phyloP scores from a whole-genome alignment of 2,329 filamentous ascomycete species.

The Apiospora koreana region DNA sequence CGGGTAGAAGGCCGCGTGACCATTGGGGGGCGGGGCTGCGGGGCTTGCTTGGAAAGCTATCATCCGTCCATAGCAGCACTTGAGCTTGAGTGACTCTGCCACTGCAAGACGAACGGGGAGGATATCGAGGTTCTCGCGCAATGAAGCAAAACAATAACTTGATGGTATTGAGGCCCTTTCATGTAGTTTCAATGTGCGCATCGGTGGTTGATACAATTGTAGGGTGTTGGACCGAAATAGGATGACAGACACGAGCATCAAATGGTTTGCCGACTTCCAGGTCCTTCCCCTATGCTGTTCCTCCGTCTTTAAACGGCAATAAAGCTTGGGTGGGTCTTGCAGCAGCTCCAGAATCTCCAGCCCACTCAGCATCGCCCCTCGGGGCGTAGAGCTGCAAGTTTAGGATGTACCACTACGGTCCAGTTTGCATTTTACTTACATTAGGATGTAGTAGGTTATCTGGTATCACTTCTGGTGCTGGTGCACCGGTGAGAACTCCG shows the following conservation, averaged over 20 bases:
- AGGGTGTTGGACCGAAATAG: background rate
- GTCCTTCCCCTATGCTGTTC: background rate
- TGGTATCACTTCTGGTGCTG: background rate
- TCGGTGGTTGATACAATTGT: background rate
- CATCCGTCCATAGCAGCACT: background rate
- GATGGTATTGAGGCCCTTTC: background rate
- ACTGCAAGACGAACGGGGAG: background rate
- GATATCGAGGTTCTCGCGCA: too few relatives aligned
- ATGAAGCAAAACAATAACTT: background rate
- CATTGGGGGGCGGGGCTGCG: background rate
- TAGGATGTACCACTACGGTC: background rate
- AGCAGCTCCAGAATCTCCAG: background rate
- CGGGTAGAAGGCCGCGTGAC: background rate
- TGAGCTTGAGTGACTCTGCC: background rate
- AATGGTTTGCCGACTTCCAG: too few relatives aligned
- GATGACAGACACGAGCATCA: background rate
- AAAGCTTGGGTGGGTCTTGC: background rate
- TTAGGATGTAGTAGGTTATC: background rate
- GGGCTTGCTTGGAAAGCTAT: background rate
- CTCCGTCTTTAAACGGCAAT: background rate
- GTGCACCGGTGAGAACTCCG: background rate
- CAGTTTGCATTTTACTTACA: background rate
- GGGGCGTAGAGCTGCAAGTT: background rate
- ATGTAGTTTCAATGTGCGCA: background rate
- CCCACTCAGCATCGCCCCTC: background rate